phyloP scores from a whole-genome alignment of 140 eudicot species.

The Anethum foeniculum region DNA sequence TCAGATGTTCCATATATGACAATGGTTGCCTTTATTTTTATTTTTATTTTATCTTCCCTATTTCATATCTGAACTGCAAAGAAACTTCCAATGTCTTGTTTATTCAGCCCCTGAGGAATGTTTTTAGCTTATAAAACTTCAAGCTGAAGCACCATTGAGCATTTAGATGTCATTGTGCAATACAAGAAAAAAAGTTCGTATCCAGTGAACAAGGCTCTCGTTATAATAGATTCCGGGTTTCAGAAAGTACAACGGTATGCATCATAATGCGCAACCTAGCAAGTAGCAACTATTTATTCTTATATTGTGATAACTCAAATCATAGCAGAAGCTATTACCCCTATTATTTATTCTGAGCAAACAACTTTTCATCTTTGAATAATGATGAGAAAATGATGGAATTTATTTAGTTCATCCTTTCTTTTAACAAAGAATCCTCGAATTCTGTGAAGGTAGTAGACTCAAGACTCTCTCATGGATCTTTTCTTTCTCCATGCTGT shows the following conservation, averaged over 20 bases:
- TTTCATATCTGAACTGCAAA: background rate
- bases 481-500: constrained; percentile 14
- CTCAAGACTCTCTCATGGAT: background rate
- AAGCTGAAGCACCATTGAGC: background rate
- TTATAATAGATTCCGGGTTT: background rate
- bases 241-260: background rate
- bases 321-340: constrained; percentile 9
- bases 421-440: constrained; percentile 15
- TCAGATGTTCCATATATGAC: background rate
- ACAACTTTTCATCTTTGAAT: constrained; percentile 26
- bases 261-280: background rate
- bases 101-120: background rate
- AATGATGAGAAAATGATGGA: constrained; percentile 23
- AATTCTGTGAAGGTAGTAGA: constrained; percentile 4
- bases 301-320: background rate
- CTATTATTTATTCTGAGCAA: background rate
- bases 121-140: background rate
- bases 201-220: background rate
- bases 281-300: background rate
- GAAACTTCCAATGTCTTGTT: background rate
- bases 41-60: background rate
- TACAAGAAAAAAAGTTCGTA: background rate
- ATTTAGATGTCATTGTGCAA: background rate
- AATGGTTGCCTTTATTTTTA: background rate
- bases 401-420: background rate